These are phyloP conservation scores for Flaveria bidentis DNA, from an alignment of 129 eudicot species.

Conservation along the genomic window DNA sequence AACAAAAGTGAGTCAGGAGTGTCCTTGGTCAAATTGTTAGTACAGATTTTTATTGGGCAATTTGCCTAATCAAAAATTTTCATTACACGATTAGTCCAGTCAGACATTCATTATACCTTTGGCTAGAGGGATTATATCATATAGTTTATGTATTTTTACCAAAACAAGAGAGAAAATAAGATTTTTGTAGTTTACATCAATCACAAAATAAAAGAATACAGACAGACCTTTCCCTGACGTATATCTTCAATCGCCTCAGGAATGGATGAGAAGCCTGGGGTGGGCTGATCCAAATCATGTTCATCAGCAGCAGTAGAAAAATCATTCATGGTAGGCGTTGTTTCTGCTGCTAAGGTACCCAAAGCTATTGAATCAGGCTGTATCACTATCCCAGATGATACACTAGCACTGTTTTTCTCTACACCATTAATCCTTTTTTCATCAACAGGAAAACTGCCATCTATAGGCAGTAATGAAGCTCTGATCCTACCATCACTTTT, in stretches of 20 bases:
- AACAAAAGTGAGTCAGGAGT: no score
- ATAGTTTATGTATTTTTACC: not conserved
- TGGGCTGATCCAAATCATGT: slow-evolving; percentile 61
- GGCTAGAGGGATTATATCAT: not conserved
- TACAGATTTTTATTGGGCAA: no score
- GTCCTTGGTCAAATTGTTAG: no score
- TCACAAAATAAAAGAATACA: slow-evolving; percentile 13
- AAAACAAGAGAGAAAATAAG: not conserved
- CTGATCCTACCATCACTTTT: slow-evolving; percentile 36
- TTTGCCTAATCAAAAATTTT: not conserved
- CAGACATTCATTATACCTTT: not conserved
- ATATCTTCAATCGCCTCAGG: slow-evolving; percentile 79
- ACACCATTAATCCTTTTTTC: slow-evolving; percentile 17
- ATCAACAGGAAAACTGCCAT: slow-evolving; percentile 43
- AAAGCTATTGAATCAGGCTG: slow-evolving; percentile 60
- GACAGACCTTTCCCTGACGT: slow-evolving; percentile 74
- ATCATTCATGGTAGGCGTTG: slow-evolving; percentile 38
- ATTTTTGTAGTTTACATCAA: not conserved
- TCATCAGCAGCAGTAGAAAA: slow-evolving; percentile 51
- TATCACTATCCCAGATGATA: slow-evolving; percentile 52
- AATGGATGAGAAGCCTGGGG: slow-evolving; percentile 70
- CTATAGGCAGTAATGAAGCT: slow-evolving; percentile 39
- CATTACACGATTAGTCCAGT: not conserved
- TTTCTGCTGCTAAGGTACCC: slow-evolving; percentile 63
- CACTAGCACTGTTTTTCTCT: slow-evolving; percentile 33